Evolutionary conservation across 2,329 filamentous ascomycete genomes (phyloP).

Genomic region (Ascochyta viciae-villosae): DNA sequence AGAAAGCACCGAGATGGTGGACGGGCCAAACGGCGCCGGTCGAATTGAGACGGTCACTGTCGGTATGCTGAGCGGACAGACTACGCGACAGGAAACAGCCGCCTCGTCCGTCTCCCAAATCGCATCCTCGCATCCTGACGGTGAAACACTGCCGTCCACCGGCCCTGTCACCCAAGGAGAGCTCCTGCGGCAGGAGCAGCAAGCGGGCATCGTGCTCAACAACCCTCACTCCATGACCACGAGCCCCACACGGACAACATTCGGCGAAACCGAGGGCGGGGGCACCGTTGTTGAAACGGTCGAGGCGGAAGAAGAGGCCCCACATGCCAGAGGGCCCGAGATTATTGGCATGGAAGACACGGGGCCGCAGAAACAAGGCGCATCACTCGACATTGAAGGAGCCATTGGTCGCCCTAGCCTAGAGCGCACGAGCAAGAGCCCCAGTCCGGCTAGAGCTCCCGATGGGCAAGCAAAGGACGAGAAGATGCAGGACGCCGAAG

Average conservation of each 20-base stretch:
- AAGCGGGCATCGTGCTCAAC: slow-evolving; percentile 76
- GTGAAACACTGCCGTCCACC: slow-evolving; percentile 46
- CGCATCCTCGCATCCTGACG: slow-evolving; percentile 43
- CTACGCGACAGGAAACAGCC: slow-evolving; percentile 20
- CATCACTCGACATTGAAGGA: slow-evolving; percentile 48
- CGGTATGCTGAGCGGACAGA: slow-evolving; percentile 57
- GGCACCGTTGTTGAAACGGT: slow-evolving; percentile 46
- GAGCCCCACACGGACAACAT: slow-evolving; percentile 34
- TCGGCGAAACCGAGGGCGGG: slow-evolving; percentile 35
- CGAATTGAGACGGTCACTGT: slow-evolving; percentile 83
- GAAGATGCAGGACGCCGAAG: slow-evolving; percentile 28
- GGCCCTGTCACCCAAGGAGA: slow-evolving; percentile 74
- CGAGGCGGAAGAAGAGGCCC: slow-evolving; percentile 63
- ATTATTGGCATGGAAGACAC: slow-evolving; percentile 87
- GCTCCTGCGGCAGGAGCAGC: slow-evolving; percentile 83
- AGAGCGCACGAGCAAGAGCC: slow-evolving; percentile 37
- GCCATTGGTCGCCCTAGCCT: slow-evolving; percentile 46
- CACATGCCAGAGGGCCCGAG: slow-evolving; percentile 84
- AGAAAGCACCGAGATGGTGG: slow-evolving; percentile 80
- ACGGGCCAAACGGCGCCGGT: slow-evolving; percentile 79
- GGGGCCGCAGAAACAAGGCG: slow-evolving; percentile 74
- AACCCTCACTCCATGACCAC: slow-evolving; percentile 43
- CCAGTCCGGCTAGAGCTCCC: slow-evolving; percentile 16
- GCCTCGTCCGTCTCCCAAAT: slow-evolving; percentile 33
- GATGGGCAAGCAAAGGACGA: slow-evolving; percentile 25